Conservation (phyloP, 169 alveolate genomes). For the Neospora caninum region DNA sequence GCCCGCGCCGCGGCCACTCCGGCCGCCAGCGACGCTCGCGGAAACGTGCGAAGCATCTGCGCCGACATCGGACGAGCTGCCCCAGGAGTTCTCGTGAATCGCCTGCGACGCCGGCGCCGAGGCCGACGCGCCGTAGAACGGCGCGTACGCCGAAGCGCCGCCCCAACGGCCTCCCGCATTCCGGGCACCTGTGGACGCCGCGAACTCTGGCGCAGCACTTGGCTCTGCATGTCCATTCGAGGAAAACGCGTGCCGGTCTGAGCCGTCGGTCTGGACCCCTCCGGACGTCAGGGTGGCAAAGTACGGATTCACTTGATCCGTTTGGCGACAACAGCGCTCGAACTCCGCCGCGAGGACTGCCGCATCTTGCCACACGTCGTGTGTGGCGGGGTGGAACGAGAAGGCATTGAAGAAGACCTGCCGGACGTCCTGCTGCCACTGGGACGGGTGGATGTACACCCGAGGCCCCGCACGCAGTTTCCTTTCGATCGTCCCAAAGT, state of each 20-base stretch:
- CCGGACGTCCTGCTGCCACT: conserved; percentile 91
- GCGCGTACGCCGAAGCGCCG: not conserved
- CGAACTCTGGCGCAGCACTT: not conserved
- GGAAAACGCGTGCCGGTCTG: not conserved
- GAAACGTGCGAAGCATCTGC: not conserved
- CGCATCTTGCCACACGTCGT: conserved; percentile 83
- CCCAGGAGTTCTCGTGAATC: not conserved
- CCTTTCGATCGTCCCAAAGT: conserved; percentile 79
- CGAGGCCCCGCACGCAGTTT: conserved; percentile 68
- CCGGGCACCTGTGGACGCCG: not conserved
- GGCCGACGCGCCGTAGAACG: not conserved
- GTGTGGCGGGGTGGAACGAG: conserved; percentile 76
- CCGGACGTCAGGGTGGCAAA: conserved; percentile 8
- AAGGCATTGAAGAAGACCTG: conserved; percentile 90
- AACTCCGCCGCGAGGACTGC: conserved; percentile 76
- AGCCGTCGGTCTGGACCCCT: not conserved
- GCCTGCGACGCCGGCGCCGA: not conserved
- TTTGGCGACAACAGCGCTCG: conserved; percentile 74
- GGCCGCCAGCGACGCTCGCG: not conserved
- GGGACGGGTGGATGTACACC: conserved; percentile 86
- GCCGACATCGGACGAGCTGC: not conserved
- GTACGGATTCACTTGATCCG: conserved; percentile 77
- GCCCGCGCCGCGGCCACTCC: not conserved
- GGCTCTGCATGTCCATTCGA: not conserved
- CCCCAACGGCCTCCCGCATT: not conserved